A percentile compares a stretch with the other conserved stretches of the same genome.
Evolutionary conservation across 768 basidiomycete species (phyloP).

Genomic region (Amanita subjunquillea): DNA sequence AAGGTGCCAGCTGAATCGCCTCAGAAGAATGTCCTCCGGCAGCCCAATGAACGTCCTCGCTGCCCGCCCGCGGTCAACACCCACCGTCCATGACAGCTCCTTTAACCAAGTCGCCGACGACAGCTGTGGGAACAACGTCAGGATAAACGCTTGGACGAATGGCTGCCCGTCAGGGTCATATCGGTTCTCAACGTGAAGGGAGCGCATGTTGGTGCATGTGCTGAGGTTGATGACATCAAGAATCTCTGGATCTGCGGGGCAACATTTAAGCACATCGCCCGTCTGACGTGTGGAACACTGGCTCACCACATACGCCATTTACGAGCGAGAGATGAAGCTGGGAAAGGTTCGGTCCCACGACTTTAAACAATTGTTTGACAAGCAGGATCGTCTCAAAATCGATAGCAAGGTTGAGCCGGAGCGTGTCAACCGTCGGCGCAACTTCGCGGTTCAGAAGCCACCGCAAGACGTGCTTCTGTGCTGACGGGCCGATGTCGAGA

Average conservation of each 20-base stretch:
- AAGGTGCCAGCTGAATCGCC: slow-evolving; percentile 18
- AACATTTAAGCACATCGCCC: background rate
- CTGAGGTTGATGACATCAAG: slow-evolving; percentile 13
- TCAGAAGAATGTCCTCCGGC: slow-evolving; percentile 16
- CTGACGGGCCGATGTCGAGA: slow-evolving; percentile 5
- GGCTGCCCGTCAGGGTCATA: slow-evolving; percentile 10
- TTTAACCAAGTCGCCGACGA: slow-evolving; percentile 10
- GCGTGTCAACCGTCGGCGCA: slow-evolving; percentile 11
- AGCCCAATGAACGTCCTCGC: slow-evolving; percentile 17
- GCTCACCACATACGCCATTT: slow-evolving; percentile 14
- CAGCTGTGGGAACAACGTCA: slow-evolving; percentile 14
- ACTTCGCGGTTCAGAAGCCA: slow-evolving; percentile 15
- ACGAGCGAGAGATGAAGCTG: slow-evolving; percentile 16
- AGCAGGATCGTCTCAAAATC: slow-evolving; percentile 7
- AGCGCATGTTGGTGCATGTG: slow-evolving; percentile 11
- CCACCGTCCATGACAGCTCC: slow-evolving; percentile 15
- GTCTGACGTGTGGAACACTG: background rate
- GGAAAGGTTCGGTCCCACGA: slow-evolving; percentile 10
- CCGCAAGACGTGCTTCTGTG: slow-evolving; percentile 11
- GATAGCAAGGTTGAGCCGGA: slow-evolving; percentile 13
- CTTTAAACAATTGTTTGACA: slow-evolving; percentile 6
- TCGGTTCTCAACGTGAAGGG: slow-evolving; percentile 17
- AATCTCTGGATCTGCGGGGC: slow-evolving; percentile 10
- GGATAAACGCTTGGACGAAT: slow-evolving; percentile 13
- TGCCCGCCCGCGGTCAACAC: slow-evolving; percentile 11